These are phyloP conservation scores for Ailanthus altissimus DNA, from an alignment of 345 rosid species.

Conservation along the genomic window DNA sequence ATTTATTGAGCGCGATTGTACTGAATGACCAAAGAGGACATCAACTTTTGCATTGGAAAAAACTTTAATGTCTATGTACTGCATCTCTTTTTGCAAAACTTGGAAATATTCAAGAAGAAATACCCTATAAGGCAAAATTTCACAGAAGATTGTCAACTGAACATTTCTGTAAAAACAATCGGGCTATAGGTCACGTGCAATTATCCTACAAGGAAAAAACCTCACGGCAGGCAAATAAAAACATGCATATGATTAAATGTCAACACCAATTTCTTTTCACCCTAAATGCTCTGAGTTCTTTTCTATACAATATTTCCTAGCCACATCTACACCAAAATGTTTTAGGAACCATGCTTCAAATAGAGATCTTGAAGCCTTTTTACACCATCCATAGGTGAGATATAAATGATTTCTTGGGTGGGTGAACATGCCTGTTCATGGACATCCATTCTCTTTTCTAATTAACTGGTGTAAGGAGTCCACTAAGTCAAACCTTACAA, in stretches of 20 bases:
- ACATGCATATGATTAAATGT: not conserved
- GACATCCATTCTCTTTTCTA: not conserved
- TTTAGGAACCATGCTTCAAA: not conserved
- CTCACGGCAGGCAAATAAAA: not conserved
- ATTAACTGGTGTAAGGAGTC: not conserved
- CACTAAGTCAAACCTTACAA: not conserved
- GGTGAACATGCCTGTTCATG: too few relatives aligned
- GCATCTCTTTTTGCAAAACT: not conserved
- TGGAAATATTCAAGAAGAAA: not conserved
- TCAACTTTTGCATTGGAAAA: not conserved
- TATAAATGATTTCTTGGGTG: not conserved
- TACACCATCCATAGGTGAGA: not conserved
- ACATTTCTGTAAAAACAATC: not conserved
- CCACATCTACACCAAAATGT: not conserved
- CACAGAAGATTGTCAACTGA: not conserved
- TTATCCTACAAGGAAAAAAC: not conserved
- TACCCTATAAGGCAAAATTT: not conserved
- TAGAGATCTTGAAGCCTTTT: not conserved
- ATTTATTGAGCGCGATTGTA: not conserved
- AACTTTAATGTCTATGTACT: not conserved
- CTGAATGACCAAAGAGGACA: not conserved
- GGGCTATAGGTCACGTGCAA: not conserved
- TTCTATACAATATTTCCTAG: not conserved
- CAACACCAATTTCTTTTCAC: not conserved
- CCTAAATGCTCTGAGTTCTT: not conserved